Percentiles rank a stretch among this genome's conserved stretches.
These are phyloP conservation scores for Flaveria robusta DNA, from an alignment of 129 eudicot species.

Conservation along the genomic window DNA sequence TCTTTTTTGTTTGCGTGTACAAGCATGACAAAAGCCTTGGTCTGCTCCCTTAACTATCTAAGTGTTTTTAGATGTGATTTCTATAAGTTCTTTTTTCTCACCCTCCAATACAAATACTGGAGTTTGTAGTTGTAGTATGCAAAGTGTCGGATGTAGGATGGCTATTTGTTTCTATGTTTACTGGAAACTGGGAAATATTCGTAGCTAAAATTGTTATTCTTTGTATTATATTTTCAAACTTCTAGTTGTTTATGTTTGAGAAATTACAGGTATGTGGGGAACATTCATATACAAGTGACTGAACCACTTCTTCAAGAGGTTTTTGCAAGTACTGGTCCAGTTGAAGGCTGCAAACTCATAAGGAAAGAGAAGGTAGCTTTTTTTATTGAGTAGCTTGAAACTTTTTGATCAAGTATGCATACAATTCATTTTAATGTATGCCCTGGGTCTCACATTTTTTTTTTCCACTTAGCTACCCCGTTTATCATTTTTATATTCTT, in stretches of 20 bases:
- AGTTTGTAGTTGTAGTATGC: slow-evolving; percentile 18
- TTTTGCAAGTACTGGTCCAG: slow-evolving; percentile 77
- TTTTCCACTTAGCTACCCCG: slow-evolving; percentile 9
- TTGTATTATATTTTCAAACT: slow-evolving; percentile 30
- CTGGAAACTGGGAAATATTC: slow-evolving; percentile 19
- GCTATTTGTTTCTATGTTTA: slow-evolving; percentile 25
- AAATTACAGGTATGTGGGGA: slow-evolving; percentile 84
- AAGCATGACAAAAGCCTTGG: slow-evolving; percentile 27
- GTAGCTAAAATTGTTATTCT: neutral
- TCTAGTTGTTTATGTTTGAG: slow-evolving; percentile 49
- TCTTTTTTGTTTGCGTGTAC: slow-evolving; percentile 23
- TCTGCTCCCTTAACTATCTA: neutral
- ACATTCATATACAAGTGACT: slow-evolving; percentile 79
- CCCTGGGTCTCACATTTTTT: neutral
- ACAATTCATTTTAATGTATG: slow-evolving; percentile 1
- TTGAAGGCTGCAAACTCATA: slow-evolving; percentile 85
- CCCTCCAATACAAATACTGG: slow-evolving; percentile 2
- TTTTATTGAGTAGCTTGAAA: slow-evolving; percentile 28
- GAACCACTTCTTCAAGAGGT: slow-evolving; percentile 93
- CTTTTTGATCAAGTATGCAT: neutral
- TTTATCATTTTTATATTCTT: neutral
- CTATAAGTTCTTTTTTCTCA: slow-evolving; percentile 8
- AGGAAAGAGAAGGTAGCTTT: slow-evolving; percentile 64
- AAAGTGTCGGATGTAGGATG: slow-evolving; percentile 29
- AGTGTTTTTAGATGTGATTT: slow-evolving; percentile 12